phyloP scores from a whole-genome alignment of 805 yeast species.

The Metschnikowia rubicola region DNA sequence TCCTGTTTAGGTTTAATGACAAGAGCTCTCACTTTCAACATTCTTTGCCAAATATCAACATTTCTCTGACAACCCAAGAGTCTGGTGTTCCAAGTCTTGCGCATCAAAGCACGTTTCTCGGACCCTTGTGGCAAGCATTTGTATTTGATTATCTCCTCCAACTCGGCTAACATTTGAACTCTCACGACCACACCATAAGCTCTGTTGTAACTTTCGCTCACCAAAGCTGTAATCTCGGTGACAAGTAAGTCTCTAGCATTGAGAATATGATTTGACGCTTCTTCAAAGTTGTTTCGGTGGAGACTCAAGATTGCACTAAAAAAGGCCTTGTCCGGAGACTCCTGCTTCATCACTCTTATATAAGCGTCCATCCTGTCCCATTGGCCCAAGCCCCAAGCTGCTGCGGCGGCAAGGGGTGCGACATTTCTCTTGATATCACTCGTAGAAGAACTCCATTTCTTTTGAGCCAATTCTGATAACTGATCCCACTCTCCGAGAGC shows the following conservation, averaged over 20 bases:
- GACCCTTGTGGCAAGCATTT: conserved; percentile 82
- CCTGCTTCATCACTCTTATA: conserved; percentile 83
- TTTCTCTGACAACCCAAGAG: conserved; percentile 91
- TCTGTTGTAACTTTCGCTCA: conserved; percentile 92
- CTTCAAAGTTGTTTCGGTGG: conserved; percentile 81
- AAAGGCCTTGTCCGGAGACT: conserved; percentile 92
- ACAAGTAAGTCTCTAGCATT: conserved; percentile 86
- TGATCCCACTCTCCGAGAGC: conserved; percentile 99
- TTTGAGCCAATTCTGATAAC: conserved; percentile 76
- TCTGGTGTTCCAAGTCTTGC: conserved; percentile 92
- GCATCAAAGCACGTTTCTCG: conserved; percentile 70
- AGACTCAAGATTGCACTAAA: conserved; percentile 85
- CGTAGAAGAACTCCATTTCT: conserved; percentile 76
- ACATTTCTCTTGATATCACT: conserved; percentile 74
- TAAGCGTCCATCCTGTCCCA: conserved; percentile 96
- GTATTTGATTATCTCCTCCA: conserved; percentile 90
- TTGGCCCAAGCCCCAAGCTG: conserved; percentile 96
- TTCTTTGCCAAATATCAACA: conserved; percentile 98
- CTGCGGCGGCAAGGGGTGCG: conserved; percentile 98
- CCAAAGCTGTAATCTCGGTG: conserved; percentile 90
- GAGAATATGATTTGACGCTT: conserved; percentile 73
- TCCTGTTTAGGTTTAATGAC: conserved; percentile 95
- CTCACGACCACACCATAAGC: conserved; percentile 96
- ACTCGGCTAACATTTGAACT: conserved; percentile 94
- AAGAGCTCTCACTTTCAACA: conserved; percentile 86